Evolutionary conservation across 192 early-diverging fungal genomes (phyloP).

Genomic region (Nowakowskiella sp.): DNA sequence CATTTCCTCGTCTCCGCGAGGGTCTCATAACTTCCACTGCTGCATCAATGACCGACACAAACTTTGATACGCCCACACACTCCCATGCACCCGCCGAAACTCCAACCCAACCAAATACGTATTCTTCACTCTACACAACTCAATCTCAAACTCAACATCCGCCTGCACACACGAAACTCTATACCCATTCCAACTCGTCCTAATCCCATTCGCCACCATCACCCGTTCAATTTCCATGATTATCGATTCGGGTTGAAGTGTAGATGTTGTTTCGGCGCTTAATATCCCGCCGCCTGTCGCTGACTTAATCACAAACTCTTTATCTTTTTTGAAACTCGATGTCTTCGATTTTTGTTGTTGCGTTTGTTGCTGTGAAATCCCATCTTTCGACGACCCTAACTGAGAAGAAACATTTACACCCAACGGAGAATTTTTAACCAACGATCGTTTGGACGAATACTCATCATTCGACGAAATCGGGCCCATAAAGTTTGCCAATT

Average conservation of each 20-base stretch:
- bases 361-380: too few relatives aligned
- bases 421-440: too few relatives aligned
- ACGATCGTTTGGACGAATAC: too few relatives aligned
- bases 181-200: constrained; percentile 13
- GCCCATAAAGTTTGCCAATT: too few relatives aligned
- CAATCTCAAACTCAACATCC: constrained; percentile 30
- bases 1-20: too few relatives aligned
- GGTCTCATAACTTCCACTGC: constrained; percentile 31
- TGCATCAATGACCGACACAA: constrained; percentile 32
- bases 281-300: constrained; percentile 27
- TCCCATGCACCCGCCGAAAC: constrained; percentile 31
- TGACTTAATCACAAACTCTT: too few relatives aligned
- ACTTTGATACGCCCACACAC: constrained; percentile 30
- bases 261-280: constrained; percentile 37
- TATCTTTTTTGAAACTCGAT: too few relatives aligned
- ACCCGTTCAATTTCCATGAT: constrained; percentile 29
- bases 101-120: constrained; percentile 37
- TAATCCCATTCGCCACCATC: constrained; percentile 16
- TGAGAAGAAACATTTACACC: too few relatives aligned
- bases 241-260: constrained; percentile 26
- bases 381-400: too few relatives aligned
- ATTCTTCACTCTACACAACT: constrained; percentile 29
- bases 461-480: too few relatives aligned
- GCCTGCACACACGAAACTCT: constrained; percentile 17
- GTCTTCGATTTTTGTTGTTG: too few relatives aligned